These are phyloP conservation scores for Smallanthus sonchifolius DNA, from an alignment of 129 eudicot species.

Conservation along the genomic window DNA sequence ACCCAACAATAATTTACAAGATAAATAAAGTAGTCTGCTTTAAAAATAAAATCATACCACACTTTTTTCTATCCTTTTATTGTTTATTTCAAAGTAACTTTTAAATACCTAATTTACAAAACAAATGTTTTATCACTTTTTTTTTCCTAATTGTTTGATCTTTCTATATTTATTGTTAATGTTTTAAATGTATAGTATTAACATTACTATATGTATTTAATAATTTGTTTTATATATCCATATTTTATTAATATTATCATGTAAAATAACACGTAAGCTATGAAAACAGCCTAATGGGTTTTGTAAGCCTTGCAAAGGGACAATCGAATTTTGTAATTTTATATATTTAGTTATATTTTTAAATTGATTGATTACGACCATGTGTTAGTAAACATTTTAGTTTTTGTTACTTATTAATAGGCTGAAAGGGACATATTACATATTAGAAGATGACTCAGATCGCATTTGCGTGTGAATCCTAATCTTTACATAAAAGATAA, in stretches of 20 bases:
- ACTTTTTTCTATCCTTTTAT: no score
- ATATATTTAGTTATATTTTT: not conserved
- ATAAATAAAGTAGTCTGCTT: no score
- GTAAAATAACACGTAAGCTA: not conserved
- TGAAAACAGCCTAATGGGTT: not conserved
- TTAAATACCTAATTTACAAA: no score
- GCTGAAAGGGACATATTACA: not conserved
- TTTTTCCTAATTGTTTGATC: not conserved
- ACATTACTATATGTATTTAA: no score
- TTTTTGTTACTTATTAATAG: not conserved
- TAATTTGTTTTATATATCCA: not conserved
- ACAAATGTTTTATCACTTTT: no score
- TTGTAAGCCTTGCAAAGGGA: not conserved
- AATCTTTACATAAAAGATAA: constrained; percentile 20
- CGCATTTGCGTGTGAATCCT: constrained; percentile 9
- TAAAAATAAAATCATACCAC: no score
- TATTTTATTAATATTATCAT: not conserved
- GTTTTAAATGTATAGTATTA: no score
- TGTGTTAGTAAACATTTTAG: not conserved
- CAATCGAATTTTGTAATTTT: not conserved
- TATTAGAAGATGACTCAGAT: constrained; percentile 18
- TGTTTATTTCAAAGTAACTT: no score
- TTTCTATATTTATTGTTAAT: no score
- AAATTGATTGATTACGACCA: not conserved
- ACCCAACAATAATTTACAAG: no score